phyloP scores from a whole-genome alignment of 805 yeast genomes.

The Candida multigemmis region DNA sequence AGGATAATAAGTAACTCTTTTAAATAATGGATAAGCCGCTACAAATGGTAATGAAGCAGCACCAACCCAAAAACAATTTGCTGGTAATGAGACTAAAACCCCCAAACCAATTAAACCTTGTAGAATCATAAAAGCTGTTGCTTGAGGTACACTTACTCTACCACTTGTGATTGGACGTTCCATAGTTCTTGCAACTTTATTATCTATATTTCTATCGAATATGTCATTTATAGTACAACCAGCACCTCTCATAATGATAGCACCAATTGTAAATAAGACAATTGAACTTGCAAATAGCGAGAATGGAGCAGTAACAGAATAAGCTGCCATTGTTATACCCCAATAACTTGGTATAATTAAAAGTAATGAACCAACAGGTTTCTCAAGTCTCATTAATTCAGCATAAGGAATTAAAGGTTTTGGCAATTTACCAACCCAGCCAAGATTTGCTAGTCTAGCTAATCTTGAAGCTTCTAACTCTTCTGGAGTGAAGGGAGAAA shows the following conservation, averaged over 20 bases:
- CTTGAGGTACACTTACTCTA: constrained; percentile 62
- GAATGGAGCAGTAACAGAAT: constrained; percentile 59
- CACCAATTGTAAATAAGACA: constrained; percentile 71
- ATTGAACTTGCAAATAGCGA: constrained; percentile 52
- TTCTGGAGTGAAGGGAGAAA: constrained; percentile 20
- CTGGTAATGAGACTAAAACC: constrained; percentile 64
- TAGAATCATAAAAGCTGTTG: constrained; percentile 58
- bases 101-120: constrained; percentile 71
- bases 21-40: constrained; percentile 84
- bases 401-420: constrained; percentile 78
- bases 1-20: constrained; percentile 92
- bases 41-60: constrained; percentile 74
- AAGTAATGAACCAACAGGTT: constrained; percentile 92
- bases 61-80: constrained; percentile 75
- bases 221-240: constrained; percentile 95
- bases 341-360: constrained; percentile 81
- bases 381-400: constrained; percentile 83
- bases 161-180: constrained; percentile 93
- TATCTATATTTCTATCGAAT: constrained; percentile 74
- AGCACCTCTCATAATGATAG: constrained; percentile 92
- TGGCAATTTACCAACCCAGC: constrained; percentile 57
- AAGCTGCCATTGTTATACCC: constrained; percentile 90
- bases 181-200: constrained; percentile 77
- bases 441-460: constrained; percentile 36
- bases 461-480: constrained; percentile 43